Evolutionary conservation across 2,329 filamentous ascomycete genomes (phyloP), one percentile per base, ranked within the genome.

Genomic region (Clarireedia homoeocarpa): DNA sequence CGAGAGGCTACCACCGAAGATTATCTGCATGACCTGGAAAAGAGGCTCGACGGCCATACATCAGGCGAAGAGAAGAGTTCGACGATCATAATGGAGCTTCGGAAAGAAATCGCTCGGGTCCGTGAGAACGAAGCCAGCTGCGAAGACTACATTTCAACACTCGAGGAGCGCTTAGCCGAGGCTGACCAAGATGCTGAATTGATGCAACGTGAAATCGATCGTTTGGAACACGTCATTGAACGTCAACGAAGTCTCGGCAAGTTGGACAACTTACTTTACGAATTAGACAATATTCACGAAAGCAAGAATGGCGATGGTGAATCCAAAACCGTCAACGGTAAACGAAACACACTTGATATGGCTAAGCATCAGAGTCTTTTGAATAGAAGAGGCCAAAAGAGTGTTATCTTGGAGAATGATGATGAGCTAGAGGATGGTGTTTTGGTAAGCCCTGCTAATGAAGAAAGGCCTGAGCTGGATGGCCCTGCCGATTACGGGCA

Each of bases 111-210:
- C 59, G 79, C 86, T 24, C 86, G 92, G 44, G 82, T 91, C 15
- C 84, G 91, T 49, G 94, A 96, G 66, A 96, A 91, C 64, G 94
- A 99, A 73, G 82, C 86, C 3, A 86, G 87, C 40, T 91, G 86
- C 63, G 94, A 99, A 70, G 94, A 97, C 62, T 99, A 99, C 71
- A 97, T 99, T 53, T 95, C 92, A 1, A 97, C 91, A 0, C 76
- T 99, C 10, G 94, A 99, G 70, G 94, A 97, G 73, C 87, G 92
- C 23, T 80, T 99, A 7, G 94, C 94, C 0, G 94, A 99, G 72
- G 87, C 92, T 2, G 94, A 99, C 66, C 92, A 97, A 71, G 94
- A 99, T 69, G 84, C 89, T 61, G 94, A 97, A 70, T 76, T 96
- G 59, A 96, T 99, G 92, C 91, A 96, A 70, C 89, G 92, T 38